Percentiles rank a stretch among this genome's conserved stretches.
Evolutionary conservation across 805 yeast species (phyloP).

Genomic region (Nakazawaea ernobii): DNA sequence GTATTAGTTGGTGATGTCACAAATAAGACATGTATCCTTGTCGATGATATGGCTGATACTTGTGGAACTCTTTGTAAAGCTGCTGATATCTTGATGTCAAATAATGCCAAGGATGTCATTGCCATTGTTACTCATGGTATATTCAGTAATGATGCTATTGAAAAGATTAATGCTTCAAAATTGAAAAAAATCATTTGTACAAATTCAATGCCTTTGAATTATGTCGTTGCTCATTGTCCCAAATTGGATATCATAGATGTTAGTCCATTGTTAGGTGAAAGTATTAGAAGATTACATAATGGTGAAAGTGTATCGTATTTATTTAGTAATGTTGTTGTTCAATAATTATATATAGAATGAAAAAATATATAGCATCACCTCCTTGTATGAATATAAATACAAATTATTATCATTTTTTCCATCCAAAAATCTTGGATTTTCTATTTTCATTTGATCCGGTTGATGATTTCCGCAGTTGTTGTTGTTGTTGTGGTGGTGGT

Average conservation of each 20-base stretch:
- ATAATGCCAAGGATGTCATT: constrained; percentile 80
- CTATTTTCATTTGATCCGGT: neutral
- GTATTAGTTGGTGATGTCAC: constrained; percentile 93
- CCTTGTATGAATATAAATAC: too few species aligned
- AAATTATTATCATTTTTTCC: constrained; percentile 9
- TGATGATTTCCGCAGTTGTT: neutral
- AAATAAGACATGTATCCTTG: constrained; percentile 74
- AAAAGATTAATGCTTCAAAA: constrained; percentile 61
- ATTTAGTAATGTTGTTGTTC: constrained; percentile 53
- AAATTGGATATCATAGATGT: constrained; percentile 81
- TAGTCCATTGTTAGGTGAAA: constrained; percentile 85
- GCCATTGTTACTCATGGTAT: constrained; percentile 97
- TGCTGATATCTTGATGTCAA: constrained; percentile 67
- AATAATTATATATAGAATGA: neutral
- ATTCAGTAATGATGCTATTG: constrained; percentile 77
- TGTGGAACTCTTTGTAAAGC: constrained; percentile 97
- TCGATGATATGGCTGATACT: constrained; percentile 98
- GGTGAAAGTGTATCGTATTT: constrained; percentile 92
- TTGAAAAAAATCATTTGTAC: constrained; percentile 80
- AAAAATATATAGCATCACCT: too few species aligned
- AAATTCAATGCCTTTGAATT: constrained; percentile 83
- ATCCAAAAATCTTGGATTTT: constrained; percentile 7
- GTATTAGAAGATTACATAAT: constrained; percentile 88
- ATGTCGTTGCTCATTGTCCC: constrained; percentile 50
- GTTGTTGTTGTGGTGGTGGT: neutral